Percentiles rank a stretch among this genome's conserved stretches.
Conservation (phyloP, 2,329 filamentous ascomycete genomes). For the Aureobasidium sp. region DNA sequence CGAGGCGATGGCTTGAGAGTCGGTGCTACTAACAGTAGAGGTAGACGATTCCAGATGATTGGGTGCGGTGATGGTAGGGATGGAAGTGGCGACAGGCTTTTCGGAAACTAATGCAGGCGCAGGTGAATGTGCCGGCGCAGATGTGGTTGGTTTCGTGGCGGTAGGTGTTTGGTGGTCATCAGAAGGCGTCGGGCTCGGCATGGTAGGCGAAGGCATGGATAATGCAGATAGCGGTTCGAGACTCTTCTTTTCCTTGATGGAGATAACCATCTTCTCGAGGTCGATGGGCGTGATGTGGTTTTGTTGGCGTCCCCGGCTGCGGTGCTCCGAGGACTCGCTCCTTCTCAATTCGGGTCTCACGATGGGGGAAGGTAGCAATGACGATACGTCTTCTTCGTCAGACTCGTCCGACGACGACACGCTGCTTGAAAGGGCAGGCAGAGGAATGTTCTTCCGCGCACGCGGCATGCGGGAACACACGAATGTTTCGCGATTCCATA, state of each 20-base stretch:
- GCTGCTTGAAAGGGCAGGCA: constrained; percentile 43
- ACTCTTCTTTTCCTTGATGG: constrained; percentile 76
- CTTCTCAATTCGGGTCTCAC: constrained; percentile 58
- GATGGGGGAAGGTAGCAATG: constrained; percentile 39
- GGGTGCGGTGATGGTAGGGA: constrained; percentile 1
- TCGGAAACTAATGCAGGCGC: not conserved
- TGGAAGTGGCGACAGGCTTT: constrained; percentile 22
- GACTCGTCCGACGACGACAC: constrained; percentile 37
- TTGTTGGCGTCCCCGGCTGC: constrained; percentile 62
- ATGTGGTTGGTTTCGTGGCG: constrained; percentile 15
- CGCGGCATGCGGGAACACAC: constrained; percentile 20
- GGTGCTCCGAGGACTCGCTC: constrained; percentile 62
- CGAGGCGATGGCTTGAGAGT: constrained; percentile 35
- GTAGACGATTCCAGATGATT: constrained; percentile 52
- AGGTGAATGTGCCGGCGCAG: constrained; percentile 23
- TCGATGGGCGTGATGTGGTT: constrained; percentile 90
- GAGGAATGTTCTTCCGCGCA: constrained; percentile 23
- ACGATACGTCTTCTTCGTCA: constrained; percentile 37
- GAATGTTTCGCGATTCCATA: constrained; percentile 78
- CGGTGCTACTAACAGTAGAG: constrained; percentile 46
- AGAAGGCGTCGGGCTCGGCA: not conserved
- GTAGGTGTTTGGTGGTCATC: constrained; percentile 11
- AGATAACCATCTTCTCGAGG: constrained; percentile 87
- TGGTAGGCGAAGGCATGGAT: constrained; percentile 22
- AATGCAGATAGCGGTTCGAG: constrained; percentile 52